Base-by-base conservation (phyloP, 768 basidiomycete genomes). In the Lentinus tigrinus region DNA sequence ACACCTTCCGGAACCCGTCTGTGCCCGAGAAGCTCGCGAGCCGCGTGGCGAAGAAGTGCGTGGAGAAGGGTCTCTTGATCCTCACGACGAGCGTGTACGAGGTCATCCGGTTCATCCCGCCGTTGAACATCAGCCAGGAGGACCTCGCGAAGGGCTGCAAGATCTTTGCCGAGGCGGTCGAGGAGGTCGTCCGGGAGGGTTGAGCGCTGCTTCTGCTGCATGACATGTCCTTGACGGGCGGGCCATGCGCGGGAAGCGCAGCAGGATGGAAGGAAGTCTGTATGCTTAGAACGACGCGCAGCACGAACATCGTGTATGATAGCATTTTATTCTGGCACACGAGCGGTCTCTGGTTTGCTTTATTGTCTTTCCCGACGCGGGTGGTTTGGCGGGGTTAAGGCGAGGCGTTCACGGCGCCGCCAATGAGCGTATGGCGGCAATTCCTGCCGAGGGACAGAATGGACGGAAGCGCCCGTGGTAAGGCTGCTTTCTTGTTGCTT, bases 11-110 rank as follows among this genome's bases (percentile, higher is more conserved):
- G 38, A 68, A 64, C 59, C 64, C 67, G 39, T 63, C 67, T 14
- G 77, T 76, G 2, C 79, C 81, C 42, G 73, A 73, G 66, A 81
- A 77, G 68, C 75, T 95, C 57, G 88, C 93, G 3, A 76, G 77
- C 50, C 80, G 87, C 27, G 83, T 97, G 9, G 81, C 89, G 59
- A 84, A 84, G 68, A 85, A 82, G 66, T 97, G 95, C 72, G 78
- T 93, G 60, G 90, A 94, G 69, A 88, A 91, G 69, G 93, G 91
- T 21, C 73, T 98, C 77, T 70, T 97, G 48, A 83, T 96, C 39
- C 77, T 98, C 57, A 96, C 95, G 13, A 97, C 95, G 24, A 92
- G 89, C 50, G 80, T 91, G 24, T 95, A 90, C 70, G 89, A 95
- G 70, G 88, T 89, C 14, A 77, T 97, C 57, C 79, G 95, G 67